Percentiles rank a stretch among this genome's conserved stretches.
These are phyloP conservation scores for Neocallimastix lanati DNA, from an alignment of 192 early-diverging fungal genomes.

Conservation along the genomic window DNA sequence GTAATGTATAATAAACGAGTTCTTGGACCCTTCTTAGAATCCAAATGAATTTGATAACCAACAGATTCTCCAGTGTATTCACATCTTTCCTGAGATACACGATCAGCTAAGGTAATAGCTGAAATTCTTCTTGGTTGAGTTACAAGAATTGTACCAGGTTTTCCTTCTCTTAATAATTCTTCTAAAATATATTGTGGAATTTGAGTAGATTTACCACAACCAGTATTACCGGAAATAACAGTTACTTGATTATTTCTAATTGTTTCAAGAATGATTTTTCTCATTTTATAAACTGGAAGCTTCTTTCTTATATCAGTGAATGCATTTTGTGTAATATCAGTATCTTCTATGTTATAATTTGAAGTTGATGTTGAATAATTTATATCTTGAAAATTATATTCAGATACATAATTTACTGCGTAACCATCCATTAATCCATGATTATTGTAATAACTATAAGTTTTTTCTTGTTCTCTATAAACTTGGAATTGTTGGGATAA, in stretches of 20 bases:
- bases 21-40: slow-evolving; percentile 19
- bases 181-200: slow-evolving; percentile 65
- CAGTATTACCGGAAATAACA: slow-evolving; percentile 61
- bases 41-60: slow-evolving; percentile 42
- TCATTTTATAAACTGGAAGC: slow-evolving; percentile 40
- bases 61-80: slow-evolving; percentile 21
- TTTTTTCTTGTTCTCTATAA: background rate
- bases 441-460: background rate
- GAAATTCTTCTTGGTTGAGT: slow-evolving; percentile 79
- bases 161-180: slow-evolving; percentile 17
- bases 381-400: background rate
- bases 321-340: background rate
- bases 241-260: slow-evolving; percentile 34
- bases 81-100: slow-evolving; percentile 44
- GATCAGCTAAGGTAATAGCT: slow-evolving; percentile 54
- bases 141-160: slow-evolving; percentile 42
- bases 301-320: slow-evolving; percentile 14
- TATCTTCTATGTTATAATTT: background rate
- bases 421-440: background rate
- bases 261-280: slow-evolving; percentile 28
- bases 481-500: background rate
- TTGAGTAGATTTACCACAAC: slow-evolving; percentile 55
- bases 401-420: background rate
- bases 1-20: slow-evolving; percentile 47
- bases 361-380: background rate